Evolutionary conservation across 2,329 filamentous ascomycete species (phyloP).

Genomic region (Thelonectria discophora): DNA sequence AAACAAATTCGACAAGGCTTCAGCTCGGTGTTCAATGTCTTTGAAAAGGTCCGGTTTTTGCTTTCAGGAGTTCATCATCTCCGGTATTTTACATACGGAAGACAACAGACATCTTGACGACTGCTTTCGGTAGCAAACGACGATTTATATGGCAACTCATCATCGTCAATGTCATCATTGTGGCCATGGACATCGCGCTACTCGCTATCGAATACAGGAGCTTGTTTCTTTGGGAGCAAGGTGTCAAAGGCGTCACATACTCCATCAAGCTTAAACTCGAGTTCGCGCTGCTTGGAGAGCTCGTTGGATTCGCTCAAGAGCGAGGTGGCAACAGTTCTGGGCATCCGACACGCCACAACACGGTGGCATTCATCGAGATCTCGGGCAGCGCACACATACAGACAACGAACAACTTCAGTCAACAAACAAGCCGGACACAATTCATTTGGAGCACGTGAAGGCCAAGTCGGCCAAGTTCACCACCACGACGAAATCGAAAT

Average conservation of each 20-base stretch:
- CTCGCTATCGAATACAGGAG: constrained; percentile 25
- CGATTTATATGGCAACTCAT: constrained; percentile 29
- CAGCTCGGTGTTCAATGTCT: constrained; percentile 45
- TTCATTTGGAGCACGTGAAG: background rate
- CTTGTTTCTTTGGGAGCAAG: constrained; percentile 18
- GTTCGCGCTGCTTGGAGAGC: constrained; percentile 47
- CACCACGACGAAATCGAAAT: background rate
- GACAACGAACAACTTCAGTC: background rate
- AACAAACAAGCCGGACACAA: background rate
- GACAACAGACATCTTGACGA: constrained; percentile 18
- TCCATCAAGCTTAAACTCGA: no score
- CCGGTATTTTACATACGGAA: constrained; percentile 16
- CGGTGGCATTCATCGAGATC: constrained; percentile 15
- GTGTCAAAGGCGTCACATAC: constrained; percentile 24
- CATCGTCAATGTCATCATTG: constrained; percentile 26
- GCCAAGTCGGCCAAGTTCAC: background rate
- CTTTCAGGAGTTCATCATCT: constrained; percentile 13
- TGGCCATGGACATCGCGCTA: constrained; percentile 30
- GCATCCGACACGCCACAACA: background rate
- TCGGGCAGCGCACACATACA: constrained; percentile 10
- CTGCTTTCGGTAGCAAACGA: constrained; percentile 7
- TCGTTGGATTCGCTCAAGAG: constrained; percentile 47
- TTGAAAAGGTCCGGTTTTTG: constrained; percentile 18
- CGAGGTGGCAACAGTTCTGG: background rate
- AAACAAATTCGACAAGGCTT: background rate